Evolutionary conservation across 176 grass and related monocot genomes (phyloP).

Genomic region (Bromus sterilis): DNA sequence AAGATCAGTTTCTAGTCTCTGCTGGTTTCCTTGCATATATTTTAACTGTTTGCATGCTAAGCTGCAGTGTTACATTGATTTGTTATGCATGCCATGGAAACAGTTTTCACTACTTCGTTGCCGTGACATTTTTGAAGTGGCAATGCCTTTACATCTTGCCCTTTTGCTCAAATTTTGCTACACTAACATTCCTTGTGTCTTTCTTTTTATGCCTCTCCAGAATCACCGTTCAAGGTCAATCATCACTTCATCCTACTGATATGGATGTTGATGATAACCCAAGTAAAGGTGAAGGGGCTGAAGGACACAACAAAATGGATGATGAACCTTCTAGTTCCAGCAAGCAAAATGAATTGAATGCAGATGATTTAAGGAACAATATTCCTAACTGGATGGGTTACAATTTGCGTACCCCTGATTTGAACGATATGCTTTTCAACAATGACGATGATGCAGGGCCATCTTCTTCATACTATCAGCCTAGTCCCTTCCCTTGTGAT

Average conservation of each 20-base stretch:
- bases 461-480: slow-evolving; percentile 49
- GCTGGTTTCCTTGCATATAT: not conserved
- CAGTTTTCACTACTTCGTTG: not conserved
- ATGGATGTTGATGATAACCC: slow-evolving; percentile 77
- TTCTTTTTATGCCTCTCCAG: slow-evolving; percentile 28
- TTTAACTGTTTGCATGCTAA: not conserved
- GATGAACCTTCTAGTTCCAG: slow-evolving; percentile 25
- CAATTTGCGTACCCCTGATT: slow-evolving; percentile 87
- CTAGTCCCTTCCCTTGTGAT: slow-evolving; percentile 39
- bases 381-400: slow-evolving; percentile 56
- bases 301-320: slow-evolving; percentile 38
- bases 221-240: slow-evolving; percentile 50
- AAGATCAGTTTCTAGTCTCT: not conserved
- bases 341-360: slow-evolving; percentile 15
- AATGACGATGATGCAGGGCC: slow-evolving; percentile 49
- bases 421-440: slow-evolving; percentile 84
- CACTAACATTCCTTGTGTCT: slow-evolving; percentile 16
- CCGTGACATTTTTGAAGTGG: slow-evolving; percentile 19
- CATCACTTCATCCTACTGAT: slow-evolving; percentile 37
- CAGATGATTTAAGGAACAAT: slow-evolving; percentile 27
- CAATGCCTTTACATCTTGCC: not conserved
- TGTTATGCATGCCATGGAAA: not conserved
- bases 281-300: slow-evolving; percentile 43
- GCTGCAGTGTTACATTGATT: not conserved
- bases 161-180: not conserved